Evolutionary conservation across 2,329 filamentous ascomycete genomes (phyloP), one percentile per base, ranked within the genome.

Genomic region (Basipetospora chlamydospora): DNA sequence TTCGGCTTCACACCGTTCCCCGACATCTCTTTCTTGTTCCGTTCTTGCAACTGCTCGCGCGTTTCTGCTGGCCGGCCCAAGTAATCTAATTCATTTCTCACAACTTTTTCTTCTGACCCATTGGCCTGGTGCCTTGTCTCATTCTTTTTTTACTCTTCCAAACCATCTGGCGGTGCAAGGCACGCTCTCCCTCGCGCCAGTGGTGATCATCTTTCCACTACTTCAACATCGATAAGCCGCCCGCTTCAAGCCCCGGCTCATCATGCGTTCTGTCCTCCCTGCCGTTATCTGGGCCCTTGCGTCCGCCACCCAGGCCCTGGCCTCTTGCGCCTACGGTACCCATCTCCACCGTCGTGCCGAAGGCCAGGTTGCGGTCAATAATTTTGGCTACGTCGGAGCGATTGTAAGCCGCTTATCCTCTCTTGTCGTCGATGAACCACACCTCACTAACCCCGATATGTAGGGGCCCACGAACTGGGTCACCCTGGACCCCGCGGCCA

Each of bases 381-480:
- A 44, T 15, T 62, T 61, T 41, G 55, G 55, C 3, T 62, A 62
- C 37, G 43, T 46, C 10, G 59, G 56, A 11, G 18, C 44, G 5
- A 55, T 46, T 39, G 58, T 61, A 47, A 38, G 49, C 42, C 4
- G 26, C 17, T 12, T 17, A 30, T 13, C 22, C 1, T 18, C 6
- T 6, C 21, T 8, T 22, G 29, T 23, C 15, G 8, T n/a, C 20
- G 28, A n/a, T 5, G 15, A 33, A 12, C 15, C 22, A 9, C 16
- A 13, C 12, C 11, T 6, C 11, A 8, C 3, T 16, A 25, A 16
- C n/a, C 16, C 7, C n/a, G 11, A n/a, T 30, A 7, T 9, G 7
- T 20, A 53, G 28, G 69, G 69, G 5, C 69, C 70, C 1, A 51
- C 67, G 38, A 67, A 65, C 51, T 74, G 69, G 70, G 58, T 63